Evolutionary conservation across 441 rosid genomes (phyloP), one percentile per base, ranked within the genome.

Genomic region (Dalechampia spathulata): DNA sequence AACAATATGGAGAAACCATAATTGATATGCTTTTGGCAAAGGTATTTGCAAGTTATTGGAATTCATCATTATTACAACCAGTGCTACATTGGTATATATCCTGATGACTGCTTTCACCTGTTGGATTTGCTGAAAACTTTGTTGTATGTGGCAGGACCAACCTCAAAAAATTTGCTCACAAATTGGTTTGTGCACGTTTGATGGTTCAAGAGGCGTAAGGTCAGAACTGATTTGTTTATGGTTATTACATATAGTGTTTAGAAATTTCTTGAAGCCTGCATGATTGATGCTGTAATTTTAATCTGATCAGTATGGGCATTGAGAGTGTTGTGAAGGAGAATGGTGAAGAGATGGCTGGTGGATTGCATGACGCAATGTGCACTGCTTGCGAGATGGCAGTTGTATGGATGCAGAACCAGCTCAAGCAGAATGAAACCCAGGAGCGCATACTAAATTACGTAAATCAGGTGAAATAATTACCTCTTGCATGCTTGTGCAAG

Each of bases 401-500:
- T 64, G 72, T 85, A 28, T 88, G 94, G 91, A 75, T 80, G 75
- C 87, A 88, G 59, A 85, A 78, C 80, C 80, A 83, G 65, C 68
- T 88, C 53, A 74, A 23, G 63, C 88, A 71, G 77, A 88, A 88
- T 63, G 61, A 74, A 72, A 75, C 96, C 0, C 75, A 73, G 64
- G 85, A 82, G 10, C 68, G 14, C 16, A 73, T 88, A 55, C 55
- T 88, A 14, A 55, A 72, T 57, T 83, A 83, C 62, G 73, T 78
- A 30, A 80, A 80, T 63, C 68, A 83, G 71, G 89, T 83, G 56
- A 68, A 48, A 21, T 42, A 47, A 39, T 38, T 6, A 17, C 3
- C 16, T 13, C 6, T 40, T 6, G 22, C 15, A 58, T 44, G 57
- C 47, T 60, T 60, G 1, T 4, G 34, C n/a, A 37, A 25, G n/a